Conservation (phyloP, 2,329 filamentous ascomycete species). For the Curvularia eragrostidis region DNA sequence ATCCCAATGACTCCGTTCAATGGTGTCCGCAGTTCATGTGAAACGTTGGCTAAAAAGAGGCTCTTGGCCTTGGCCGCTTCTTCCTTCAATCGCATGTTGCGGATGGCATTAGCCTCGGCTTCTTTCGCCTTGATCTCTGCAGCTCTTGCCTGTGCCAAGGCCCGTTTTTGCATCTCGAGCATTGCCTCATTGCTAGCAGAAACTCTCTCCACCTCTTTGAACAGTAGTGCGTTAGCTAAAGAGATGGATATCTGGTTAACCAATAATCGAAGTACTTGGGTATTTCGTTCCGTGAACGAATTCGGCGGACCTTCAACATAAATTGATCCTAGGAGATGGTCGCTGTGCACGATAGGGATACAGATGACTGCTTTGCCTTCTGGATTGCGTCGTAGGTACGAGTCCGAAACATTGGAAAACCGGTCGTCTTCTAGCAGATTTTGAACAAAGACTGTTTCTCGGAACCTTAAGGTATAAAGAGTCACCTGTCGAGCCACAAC, state of each 20-base stretch:
- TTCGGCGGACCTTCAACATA: conserved; percentile 81
- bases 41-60: conserved; percentile 70
- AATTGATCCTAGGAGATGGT: conserved; percentile 73
- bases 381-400: conserved; percentile 72
- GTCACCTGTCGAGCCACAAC: conserved; percentile 79
- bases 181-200: conserved; percentile 80
- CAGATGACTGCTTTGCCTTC: conserved; percentile 77
- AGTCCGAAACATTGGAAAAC: conserved; percentile 75
- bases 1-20: conserved; percentile 64
- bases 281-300: conserved; percentile 74
- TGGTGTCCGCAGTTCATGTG: conserved; percentile 64
- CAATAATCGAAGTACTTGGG: conserved; percentile 65
- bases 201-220: conserved; percentile 75
- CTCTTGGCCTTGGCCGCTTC: conserved; percentile 84
- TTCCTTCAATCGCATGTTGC: conserved; percentile 81
- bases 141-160: conserved; percentile 73
- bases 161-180: conserved; percentile 77
- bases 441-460: conserved; percentile 75
- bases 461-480: conserved; percentile 77
- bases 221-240: conserved; percentile 68
- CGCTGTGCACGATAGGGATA: conserved; percentile 78
- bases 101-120: conserved; percentile 77
- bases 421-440: conserved; percentile 78
- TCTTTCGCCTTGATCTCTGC: conserved; percentile 78
- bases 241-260: conserved; percentile 78